These are phyloP conservation scores for Podaxis sp. DNA, from an alignment of 768 basidiomycete genomes.

Conservation along the genomic window DNA sequence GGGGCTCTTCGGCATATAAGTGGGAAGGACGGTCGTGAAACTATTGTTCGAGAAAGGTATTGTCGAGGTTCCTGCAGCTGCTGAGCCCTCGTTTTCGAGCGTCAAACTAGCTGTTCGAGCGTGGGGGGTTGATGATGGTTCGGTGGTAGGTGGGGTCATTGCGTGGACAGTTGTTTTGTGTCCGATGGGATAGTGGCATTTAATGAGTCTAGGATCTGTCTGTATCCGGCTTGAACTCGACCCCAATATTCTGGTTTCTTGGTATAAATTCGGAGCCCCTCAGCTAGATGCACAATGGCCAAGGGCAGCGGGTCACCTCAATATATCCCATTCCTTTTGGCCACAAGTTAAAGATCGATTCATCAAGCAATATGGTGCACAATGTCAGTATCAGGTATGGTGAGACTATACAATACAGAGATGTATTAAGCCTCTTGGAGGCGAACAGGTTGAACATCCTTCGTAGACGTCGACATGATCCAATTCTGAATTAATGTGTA, in stretches of 20 bases:
- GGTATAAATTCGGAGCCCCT: slow-evolving; percentile 68
- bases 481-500: too few species aligned
- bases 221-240: slow-evolving; percentile 69
- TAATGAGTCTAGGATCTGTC: slow-evolving; percentile 32
- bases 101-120: slow-evolving; percentile 23
- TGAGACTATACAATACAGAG: too few species aligned
- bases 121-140: slow-evolving; percentile 38
- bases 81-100: slow-evolving; percentile 17
- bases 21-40: slow-evolving; percentile 46
- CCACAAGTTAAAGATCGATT: too few species aligned
- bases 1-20: slow-evolving; percentile 6
- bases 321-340: too few species aligned
- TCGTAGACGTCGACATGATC: too few species aligned
- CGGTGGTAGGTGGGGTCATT: slow-evolving; percentile 35
- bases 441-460: too few species aligned
- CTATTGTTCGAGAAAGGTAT: slow-evolving; percentile 38
- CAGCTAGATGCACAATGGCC: too few species aligned
- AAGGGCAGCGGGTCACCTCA: too few species aligned
- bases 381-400: too few species aligned
- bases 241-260: slow-evolving; percentile 58
- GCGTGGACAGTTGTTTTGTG: background rate
- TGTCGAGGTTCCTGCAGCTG: slow-evolving; percentile 1
- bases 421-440: too few species aligned
- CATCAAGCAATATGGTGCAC: too few species aligned
- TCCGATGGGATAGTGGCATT: background rate